Base-by-base conservation (phyloP, 768 basidiomycete genomes). In the Lactarius sp. region DNA sequence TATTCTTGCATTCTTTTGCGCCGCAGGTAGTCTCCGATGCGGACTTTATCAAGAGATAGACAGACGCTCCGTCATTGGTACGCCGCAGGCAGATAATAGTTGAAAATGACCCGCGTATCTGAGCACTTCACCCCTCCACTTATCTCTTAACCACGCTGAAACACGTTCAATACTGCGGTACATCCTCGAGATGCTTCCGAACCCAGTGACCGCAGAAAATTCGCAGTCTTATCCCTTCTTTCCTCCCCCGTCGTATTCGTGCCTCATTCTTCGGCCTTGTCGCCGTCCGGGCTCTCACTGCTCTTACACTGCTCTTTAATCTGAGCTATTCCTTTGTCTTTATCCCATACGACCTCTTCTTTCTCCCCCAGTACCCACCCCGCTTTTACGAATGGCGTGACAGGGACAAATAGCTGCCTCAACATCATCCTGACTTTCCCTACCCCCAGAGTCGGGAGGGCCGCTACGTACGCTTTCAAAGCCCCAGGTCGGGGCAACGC, bases 401-500 rank as follows among this genome's bases (percentile, higher is more conserved):
- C 3, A 37, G 47, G 6, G 67, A 68, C 34, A 36, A 27, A 4
- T 20, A 14, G n/a, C 41, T 68, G 13, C 67, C 67, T 1, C 67
- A 68, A 20, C 60, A 63, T 20, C 13, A 62, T 27, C 50, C 44
- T 6, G 20, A 57, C 39, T 34, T 66, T 10, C 67, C 61, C 9
- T 61, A 37, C 39, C 67, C 67, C 1, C 67, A 68, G 27, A 61
- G 67, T 7, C 42, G 50, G 12, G n/a, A 68, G 7, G 67, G 67
- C 4, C 52, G 58, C 10, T 68, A 68, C n/a, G 42, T 68, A 2
- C 56, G 37, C 6, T 65, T 68, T 37, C 4, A 1, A 54, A 82
- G 82, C 69, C 10, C 76, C 78, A 46, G 86, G 85, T 2, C 85
- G 83, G 83, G 85, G 85, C 3, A 87, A 87, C 60, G 77, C 73